Evolutionary conservation across 1,284 basidiomycete genomes (phyloP), one percentile per base, ranked within the genome.

Genomic region (Cystobasidium pallidum): DNA sequence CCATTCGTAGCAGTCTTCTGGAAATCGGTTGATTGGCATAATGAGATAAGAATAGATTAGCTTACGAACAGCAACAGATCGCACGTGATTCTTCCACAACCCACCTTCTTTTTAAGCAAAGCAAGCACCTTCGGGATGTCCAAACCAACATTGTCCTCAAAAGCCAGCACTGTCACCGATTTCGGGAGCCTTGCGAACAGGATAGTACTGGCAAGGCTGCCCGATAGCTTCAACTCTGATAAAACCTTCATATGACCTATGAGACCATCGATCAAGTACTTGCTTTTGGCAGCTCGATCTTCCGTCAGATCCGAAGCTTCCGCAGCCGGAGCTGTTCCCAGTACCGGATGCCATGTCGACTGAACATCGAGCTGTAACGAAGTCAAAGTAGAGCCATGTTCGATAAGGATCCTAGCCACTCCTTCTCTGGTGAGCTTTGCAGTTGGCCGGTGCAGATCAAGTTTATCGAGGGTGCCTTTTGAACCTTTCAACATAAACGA

Each of bases 81-180:
- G 13, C 36, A 39, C 7, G n/a, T n/a, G 36, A 6, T 39, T 39
- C 39, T 19, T 6, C 24, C 2, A 19, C 2, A 45, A 59, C 55
- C 4, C 13, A 71, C 68, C 68, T 71, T 63, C 59, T 64, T 63
- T 51, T 71, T 71, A 26, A 71, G 26, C 28, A 71, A 19, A n/a
- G 47, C 54, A 19, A 59, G 47, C 3, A 64, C 45, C 45, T 64
- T 63, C 2, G n/a, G 17, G n/a, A 71, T 43, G 32, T 71, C 68
- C 13, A 71, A 15, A 17, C 68, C 68, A 24, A 58, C 17, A 36
- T 71, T 71, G 61, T 71, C 61, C 30, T 71, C 61, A 34, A 71
- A 49, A 0, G 68, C 68, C 15, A 71, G 59, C 21, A 71, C 68
- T 17, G 36, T 51, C n/a, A 71, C 55, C 10, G 45, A 30, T 30